Conservation (phyloP, 2,329 filamentous ascomycete genomes). For the Thelonectria discophora region DNA sequence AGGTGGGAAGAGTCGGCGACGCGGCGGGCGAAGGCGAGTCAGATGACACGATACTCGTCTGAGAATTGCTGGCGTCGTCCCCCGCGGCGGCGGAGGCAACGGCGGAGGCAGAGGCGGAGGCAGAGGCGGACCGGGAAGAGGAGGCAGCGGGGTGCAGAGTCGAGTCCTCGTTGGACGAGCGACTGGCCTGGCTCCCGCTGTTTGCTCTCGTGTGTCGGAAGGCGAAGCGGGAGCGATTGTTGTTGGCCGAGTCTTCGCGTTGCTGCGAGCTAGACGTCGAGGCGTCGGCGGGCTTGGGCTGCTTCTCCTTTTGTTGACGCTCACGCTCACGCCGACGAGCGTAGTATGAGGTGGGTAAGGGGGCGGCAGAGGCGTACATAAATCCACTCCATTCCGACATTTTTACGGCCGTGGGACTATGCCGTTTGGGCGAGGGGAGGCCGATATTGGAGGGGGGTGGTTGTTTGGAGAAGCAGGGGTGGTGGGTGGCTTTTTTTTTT, state of each 20-base stretch:
- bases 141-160: constrained; percentile 41
- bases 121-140: too few relatives aligned
- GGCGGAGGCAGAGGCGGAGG: too few relatives aligned
- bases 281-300: constrained; percentile 26
- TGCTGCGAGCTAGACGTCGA: constrained; percentile 1
- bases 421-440: constrained; percentile 38
- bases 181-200: constrained; percentile 42
- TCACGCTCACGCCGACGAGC: constrained; percentile 37
- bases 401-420: constrained; percentile 38
- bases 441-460: constrained; percentile 7
- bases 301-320: constrained; percentile 39
- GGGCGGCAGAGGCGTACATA: constrained; percentile 43
- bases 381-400: constrained; percentile 47
- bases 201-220: constrained; percentile 38
- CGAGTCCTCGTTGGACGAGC: constrained; percentile 40
- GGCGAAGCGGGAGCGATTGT: constrained; percentile 31
- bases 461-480: too few relatives aligned
- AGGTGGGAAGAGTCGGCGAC: constrained; percentile 26
- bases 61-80: constrained; percentile 34
- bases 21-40: constrained; percentile 35
- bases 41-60: constrained; percentile 34
- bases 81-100: too few relatives aligned
- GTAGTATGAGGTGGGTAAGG: constrained; percentile 42
- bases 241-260: background rate
- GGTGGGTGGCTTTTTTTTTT: too few relatives aligned